These are phyloP conservation scores for Kalaharituber pfeilii DNA, from an alignment of 2,329 filamentous ascomycete genomes.

Conservation along the genomic window DNA sequence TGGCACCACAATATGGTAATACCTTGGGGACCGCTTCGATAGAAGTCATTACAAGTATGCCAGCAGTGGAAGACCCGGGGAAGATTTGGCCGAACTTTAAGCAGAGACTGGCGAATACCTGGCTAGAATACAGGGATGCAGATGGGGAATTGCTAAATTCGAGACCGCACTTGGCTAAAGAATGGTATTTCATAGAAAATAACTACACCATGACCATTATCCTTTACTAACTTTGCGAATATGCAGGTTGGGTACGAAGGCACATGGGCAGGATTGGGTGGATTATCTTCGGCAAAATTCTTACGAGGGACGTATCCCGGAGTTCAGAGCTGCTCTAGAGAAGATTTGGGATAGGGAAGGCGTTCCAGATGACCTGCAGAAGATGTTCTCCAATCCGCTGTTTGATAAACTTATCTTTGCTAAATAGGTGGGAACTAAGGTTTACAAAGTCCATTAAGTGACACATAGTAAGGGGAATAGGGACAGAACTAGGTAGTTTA, in stretches of 20 bases:
- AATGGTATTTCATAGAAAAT: constrained; percentile 26
- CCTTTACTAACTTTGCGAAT: not conserved
- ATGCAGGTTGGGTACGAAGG: constrained; percentile 9
- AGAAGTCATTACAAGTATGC: constrained; percentile 30
- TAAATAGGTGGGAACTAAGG: too few species aligned
- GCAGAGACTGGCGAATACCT: constrained; percentile 30
- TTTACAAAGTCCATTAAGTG: too few species aligned
- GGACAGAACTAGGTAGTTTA: too few species aligned
- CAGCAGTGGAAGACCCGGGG: constrained; percentile 25
- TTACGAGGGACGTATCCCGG: constrained; percentile 28
- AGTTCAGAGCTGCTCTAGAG: constrained; percentile 26
- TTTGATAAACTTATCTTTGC: constrained; percentile 26
- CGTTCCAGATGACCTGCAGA: constrained; percentile 27
- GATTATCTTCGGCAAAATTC: constrained; percentile 27
- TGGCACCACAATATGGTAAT: constrained; percentile 32
- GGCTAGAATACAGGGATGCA: constrained; percentile 28
- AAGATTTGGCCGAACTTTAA: constrained; percentile 31
- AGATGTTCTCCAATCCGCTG: constrained; percentile 30
- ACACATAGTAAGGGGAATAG: too few species aligned
- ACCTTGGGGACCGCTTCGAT: constrained; percentile 30
- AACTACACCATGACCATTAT: not conserved
- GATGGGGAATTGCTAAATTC: constrained; percentile 25
- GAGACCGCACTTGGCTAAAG: constrained; percentile 34
- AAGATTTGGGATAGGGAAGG: constrained; percentile 29
- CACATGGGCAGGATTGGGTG: constrained; percentile 8